phyloP scores from a whole-genome alignment of 2,329 filamentous ascomycete species.

The Ophiostoma fasciatum region DNA sequence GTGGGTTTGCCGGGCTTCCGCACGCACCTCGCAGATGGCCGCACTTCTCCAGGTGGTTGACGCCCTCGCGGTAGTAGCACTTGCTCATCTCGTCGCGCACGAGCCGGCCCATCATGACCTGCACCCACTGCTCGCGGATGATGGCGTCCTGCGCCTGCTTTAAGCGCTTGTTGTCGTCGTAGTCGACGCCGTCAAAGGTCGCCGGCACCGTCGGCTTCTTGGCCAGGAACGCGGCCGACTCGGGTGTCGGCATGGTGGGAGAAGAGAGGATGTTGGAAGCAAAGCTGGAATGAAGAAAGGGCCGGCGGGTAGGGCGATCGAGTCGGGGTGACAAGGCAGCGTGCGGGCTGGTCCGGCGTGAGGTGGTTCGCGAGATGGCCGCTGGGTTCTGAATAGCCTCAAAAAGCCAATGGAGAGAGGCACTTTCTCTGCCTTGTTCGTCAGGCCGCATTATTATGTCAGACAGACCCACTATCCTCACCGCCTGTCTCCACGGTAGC shows the following conservation, averaged over 20 bases:
- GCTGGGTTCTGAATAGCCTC: too few species aligned
- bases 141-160: slow-evolving; percentile 75
- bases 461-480: too few species aligned
- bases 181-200: slow-evolving; percentile 77
- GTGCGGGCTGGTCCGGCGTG: too few species aligned
- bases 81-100: slow-evolving; percentile 73
- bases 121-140: slow-evolving; percentile 77
- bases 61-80: slow-evolving; percentile 72
- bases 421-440: too few species aligned
- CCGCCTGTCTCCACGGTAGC: slow-evolving; percentile 13
- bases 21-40: slow-evolving; percentile 62
- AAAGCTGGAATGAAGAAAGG: neutral
- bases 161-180: slow-evolving; percentile 64
- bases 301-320: neutral
- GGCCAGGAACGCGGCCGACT: slow-evolving; percentile 67
- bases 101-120: slow-evolving; percentile 74
- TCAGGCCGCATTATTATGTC: too few species aligned
- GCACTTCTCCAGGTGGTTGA: slow-evolving; percentile 83
- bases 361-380: too few species aligned
- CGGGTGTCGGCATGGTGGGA: slow-evolving; percentile 59
- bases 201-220: slow-evolving; percentile 72
- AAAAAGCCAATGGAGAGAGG: too few species aligned
- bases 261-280: neutral
- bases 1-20: neutral
- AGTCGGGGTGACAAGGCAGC: too few species aligned